Evolutionary conservation across 345 rosid species (phyloP).

Genomic region (Gossypium thurberi): DNA sequence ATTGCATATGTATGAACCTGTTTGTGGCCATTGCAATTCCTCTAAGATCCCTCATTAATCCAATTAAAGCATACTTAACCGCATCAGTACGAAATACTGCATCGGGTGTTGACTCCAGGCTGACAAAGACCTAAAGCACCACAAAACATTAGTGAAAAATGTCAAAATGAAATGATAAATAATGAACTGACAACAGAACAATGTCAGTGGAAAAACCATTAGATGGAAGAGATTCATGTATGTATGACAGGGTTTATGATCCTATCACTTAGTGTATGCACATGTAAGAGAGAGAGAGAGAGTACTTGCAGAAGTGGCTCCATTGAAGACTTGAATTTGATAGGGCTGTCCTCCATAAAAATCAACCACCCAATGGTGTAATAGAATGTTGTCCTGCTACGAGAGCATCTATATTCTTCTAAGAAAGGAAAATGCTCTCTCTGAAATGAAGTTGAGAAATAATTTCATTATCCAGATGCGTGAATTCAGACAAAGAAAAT

Average conservation of each 20-base stretch:
- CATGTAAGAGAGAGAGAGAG: conserved; percentile 12
- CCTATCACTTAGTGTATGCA: background rate
- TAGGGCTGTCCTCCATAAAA: conserved; percentile 93
- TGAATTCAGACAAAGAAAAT: conserved; percentile 6
- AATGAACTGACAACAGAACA: conserved; percentile 13
- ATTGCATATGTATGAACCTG: conserved; percentile 38
- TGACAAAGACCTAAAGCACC: conserved; percentile 58
- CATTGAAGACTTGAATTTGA: conserved; percentile 97
- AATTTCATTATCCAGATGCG: conserved; percentile 1
- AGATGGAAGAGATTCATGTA: background rate
- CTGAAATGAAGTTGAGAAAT: conserved; percentile 39
- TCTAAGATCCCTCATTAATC: conserved; percentile 95
- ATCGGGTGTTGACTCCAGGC: conserved; percentile 87
- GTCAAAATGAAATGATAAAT: conserved; percentile 7
- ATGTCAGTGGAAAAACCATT: conserved; percentile 6
- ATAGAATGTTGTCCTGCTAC: conserved; percentile 94
- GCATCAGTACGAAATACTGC: conserved; percentile 81
- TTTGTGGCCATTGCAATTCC: conserved; percentile 97
- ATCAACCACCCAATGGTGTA: conserved; percentile 95
- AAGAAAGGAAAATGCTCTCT: conserved; percentile 94
- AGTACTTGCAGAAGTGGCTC: conserved; percentile 80
- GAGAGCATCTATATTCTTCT: conserved; percentile 85
- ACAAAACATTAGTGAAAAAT: conserved; percentile 18
- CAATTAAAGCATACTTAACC: conserved; percentile 86
- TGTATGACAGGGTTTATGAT: background rate